These are phyloP conservation scores for Isoetes engelmannii DNA, from an alignment of 83 land plant species.

Conservation along the genomic window DNA sequence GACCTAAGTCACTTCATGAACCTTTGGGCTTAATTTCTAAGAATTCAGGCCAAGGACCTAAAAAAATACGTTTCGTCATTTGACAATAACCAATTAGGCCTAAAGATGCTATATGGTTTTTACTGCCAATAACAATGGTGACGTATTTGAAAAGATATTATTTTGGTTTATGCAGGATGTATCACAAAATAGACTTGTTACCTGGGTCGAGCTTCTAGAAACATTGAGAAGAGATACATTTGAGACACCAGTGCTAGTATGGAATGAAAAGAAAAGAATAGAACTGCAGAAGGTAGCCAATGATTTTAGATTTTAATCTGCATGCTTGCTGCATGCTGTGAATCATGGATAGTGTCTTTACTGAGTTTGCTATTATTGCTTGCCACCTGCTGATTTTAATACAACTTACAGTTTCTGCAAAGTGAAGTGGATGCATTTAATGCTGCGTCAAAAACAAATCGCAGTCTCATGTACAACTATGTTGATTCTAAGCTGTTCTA, in stretches of 20 bases:
- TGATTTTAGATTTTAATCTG: not conserved
- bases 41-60: no score
- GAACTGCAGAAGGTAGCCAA: conserved; percentile 36
- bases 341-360: not conserved
- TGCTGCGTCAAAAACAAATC: conserved; percentile 24
- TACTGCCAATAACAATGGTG: no score
- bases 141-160: no score
- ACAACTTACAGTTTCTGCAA: conserved; percentile 26
- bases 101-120: no score
- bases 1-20: no score
- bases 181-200: conserved; percentile 12
- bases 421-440: conserved; percentile 37
- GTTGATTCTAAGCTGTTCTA: conserved; percentile 36
- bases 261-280: conserved; percentile 39
- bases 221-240: conserved; percentile 29
- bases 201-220: conserved; percentile 40
- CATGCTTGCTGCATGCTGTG: not conserved
- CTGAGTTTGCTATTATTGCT: conserved; percentile 9
- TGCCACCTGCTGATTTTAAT: not conserved
- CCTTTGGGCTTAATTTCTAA: no score
- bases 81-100: no score
- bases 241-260: conserved; percentile 39
- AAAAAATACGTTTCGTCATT: no score
- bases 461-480: conserved; percentile 27
- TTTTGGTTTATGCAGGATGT: conserved; percentile 11